Evolutionary conservation across 2,329 filamentous ascomycete species (phyloP), one percentile per base, ranked within the genome.

Genomic region (Alternaria sp.): DNA sequence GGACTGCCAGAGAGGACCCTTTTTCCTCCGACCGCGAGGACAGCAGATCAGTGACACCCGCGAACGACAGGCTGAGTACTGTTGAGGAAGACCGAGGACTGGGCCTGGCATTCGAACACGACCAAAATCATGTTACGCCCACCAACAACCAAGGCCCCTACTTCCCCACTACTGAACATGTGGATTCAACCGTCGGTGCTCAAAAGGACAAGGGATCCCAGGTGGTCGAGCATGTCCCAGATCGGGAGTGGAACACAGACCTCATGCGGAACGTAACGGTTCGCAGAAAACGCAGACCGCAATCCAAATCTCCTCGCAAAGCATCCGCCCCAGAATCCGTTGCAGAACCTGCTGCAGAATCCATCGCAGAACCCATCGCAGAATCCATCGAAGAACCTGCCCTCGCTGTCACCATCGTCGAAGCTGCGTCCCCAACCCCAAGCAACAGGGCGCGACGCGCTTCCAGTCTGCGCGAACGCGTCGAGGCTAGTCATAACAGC

Each of bases 1-100:
- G 72, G 42, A 83, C 81, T 1, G 81, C 81, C 10, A 72, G 74
- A 55, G 80, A 82, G 63, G 77, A 79, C 14, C 72, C 70, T 9
- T 62, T 70, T 5, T 74, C 74, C 24, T 76, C 77, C 0, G 75
- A 78, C 36, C 53, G 62, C 37, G 72, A 70, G 53, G 68, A 68
- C 40, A 73, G 73, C 58, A 67, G 70, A 34, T 66, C 69, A 3
- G 61, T 54, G n/a, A 72, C 72, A 3, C 75, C 75, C 3, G 42
- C 66, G 41, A 60, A 59, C 24, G 67, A 73, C 31, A 58, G 69
- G 8, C 59, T 74, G 57, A 72, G 69, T 56, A 68, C 71, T 10
- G 69, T 73, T 13, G 62, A 72, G 6, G 73, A 76, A 57, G 69
- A 74, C 37, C 63, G 67, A 7, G 74, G 74, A 1, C 60, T 78